A percentile compares a stretch with the other conserved stretches of the same genome.
Conservation (phyloP, 2,329 filamentous ascomycete species). For the Ophioceras dolichostomum region DNA sequence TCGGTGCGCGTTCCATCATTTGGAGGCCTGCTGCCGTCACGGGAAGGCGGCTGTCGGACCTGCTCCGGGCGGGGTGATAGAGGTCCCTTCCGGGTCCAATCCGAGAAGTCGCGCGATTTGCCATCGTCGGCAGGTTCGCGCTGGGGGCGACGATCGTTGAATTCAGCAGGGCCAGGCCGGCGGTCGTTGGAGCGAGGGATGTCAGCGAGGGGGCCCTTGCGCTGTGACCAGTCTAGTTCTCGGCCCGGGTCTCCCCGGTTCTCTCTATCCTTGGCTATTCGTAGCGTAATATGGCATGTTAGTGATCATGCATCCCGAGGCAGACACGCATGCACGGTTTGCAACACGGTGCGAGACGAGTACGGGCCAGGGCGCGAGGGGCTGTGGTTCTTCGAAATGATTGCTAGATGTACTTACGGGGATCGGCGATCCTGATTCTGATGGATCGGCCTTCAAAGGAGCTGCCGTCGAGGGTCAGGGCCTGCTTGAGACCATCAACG, state of each 20-base stretch:
- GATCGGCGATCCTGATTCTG: slow-evolving; percentile 90
- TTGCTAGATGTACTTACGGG: too few species aligned
- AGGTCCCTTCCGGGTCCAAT: slow-evolving; percentile 93
- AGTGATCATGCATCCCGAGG: too few species aligned
- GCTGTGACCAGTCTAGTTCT: slow-evolving; percentile 82
- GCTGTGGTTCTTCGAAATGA: too few species aligned
- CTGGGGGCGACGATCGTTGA: slow-evolving; percentile 54
- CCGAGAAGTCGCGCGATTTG: slow-evolving; percentile 68
- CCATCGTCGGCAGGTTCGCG: slow-evolving; percentile 61
- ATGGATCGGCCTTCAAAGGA: slow-evolving; percentile 83
- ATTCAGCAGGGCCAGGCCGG: slow-evolving; percentile 31
- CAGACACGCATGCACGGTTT: too few species aligned
- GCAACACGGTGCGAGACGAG: too few species aligned
- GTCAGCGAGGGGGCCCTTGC: slow-evolving; percentile 60
- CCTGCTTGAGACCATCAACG: slow-evolving; percentile 83
- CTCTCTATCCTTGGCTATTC: slow-evolving; percentile 69
- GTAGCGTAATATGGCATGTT: too few species aligned
- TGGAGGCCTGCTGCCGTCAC: slow-evolving; percentile 42
- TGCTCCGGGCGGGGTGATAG: slow-evolving; percentile 56
- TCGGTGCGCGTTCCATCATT: slow-evolving; percentile 46
- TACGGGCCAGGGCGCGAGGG: too few species aligned
- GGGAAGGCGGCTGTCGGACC: slow-evolving; percentile 34
- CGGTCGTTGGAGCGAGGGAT: slow-evolving; percentile 29
- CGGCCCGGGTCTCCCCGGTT: slow-evolving; percentile 52
- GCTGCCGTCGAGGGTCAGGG: slow-evolving; percentile 68